A percentile compares a stretch with the other conserved stretches of the same genome.
phyloP scores from a whole-genome alignment of 805 yeast genomes.

The Torulaspora quercuum region DNA sequence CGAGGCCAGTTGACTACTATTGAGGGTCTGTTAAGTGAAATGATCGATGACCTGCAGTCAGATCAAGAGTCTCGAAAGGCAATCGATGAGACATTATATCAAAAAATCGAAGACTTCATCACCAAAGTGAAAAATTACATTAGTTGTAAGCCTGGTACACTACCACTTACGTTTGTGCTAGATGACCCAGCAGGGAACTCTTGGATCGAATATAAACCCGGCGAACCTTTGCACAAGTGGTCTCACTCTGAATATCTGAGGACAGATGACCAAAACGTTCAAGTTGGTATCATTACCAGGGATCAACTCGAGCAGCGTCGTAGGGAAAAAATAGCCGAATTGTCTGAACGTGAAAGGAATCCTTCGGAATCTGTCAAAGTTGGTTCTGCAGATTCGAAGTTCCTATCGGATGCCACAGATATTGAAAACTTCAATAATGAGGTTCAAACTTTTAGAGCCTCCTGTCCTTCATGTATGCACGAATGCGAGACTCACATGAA shows the following conservation, averaged over 20 bases:
- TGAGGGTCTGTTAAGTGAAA: slow-evolving; percentile 83
- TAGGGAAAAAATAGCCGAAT: slow-evolving; percentile 33
- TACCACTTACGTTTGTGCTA: slow-evolving; percentile 73
- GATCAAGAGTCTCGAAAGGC: slow-evolving; percentile 81
- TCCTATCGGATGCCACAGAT: slow-evolving; percentile 66
- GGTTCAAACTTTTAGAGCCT: slow-evolving; percentile 87
- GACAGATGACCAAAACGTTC: slow-evolving; percentile 83
- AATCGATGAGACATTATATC: slow-evolving; percentile 68
- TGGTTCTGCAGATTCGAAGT: slow-evolving; percentile 39
- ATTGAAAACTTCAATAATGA: slow-evolving; percentile 85
- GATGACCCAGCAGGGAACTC: slow-evolving; percentile 98
- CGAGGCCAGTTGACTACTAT: slow-evolving; percentile 90
- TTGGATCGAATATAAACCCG: slow-evolving; percentile 87
- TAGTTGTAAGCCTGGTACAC: slow-evolving; percentile 59
- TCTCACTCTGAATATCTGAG: slow-evolving; percentile 75
- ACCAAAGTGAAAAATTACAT: slow-evolving; percentile 55
- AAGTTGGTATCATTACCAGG: slow-evolving; percentile 70
- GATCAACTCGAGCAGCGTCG: slow-evolving; percentile 48
- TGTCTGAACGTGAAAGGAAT: slow-evolving; percentile 38
- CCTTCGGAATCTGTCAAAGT: slow-evolving; percentile 25
- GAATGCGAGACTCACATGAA: slow-evolving; percentile 94
- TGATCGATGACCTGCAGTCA: slow-evolving; percentile 70
- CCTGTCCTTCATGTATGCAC: slow-evolving; percentile 81
- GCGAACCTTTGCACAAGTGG: slow-evolving; percentile 89
- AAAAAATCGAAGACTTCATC: slow-evolving; percentile 70